Conservation (phyloP, 169 alveolate species). For the Condylostoma magnum region DNA sequence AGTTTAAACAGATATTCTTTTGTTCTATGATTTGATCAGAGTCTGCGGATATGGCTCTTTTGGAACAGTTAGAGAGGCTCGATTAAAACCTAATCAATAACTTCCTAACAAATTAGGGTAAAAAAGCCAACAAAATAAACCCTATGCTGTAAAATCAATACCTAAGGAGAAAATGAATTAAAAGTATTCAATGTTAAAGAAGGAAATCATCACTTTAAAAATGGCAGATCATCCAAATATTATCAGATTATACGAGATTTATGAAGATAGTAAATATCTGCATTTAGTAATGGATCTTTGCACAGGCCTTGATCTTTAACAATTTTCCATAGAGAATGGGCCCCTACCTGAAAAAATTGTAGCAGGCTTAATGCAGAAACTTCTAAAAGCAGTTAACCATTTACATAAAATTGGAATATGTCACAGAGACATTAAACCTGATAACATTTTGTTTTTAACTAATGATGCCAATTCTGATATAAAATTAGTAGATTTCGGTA, state of each 20-base stretch:
- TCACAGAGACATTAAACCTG: constrained; percentile 68
- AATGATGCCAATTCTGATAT: constrained; percentile 32
- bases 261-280: constrained; percentile 58
- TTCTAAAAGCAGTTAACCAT: constrained; percentile 62
- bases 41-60: background rate
- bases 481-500: constrained; percentile 88
- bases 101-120: too few relatives aligned
- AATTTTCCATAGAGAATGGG: constrained; percentile 38
- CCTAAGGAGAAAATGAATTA: too few relatives aligned
- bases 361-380: constrained; percentile 59
- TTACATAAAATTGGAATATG: constrained; percentile 61
- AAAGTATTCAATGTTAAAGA: constrained; percentile 41
- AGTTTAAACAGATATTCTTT: background rate
- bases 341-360: constrained; percentile 57
- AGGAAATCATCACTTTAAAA: constrained; percentile 58
- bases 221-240: constrained; percentile 70
- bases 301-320: constrained; percentile 68
- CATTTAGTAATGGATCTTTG: constrained; percentile 65
- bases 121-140: background rate
- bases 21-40: background rate
- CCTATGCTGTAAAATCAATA: constrained; percentile 35
- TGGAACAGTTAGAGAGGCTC: constrained; percentile 8
- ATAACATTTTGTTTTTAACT: constrained; percentile 23
- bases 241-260: constrained; percentile 61
- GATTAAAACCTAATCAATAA: too few relatives aligned